Percentiles rank a stretch among this genome's conserved stretches.
These are phyloP conservation scores for Epichloe aotearoae DNA, from an alignment of 2,329 filamentous ascomycete species.

Conservation along the genomic window DNA sequence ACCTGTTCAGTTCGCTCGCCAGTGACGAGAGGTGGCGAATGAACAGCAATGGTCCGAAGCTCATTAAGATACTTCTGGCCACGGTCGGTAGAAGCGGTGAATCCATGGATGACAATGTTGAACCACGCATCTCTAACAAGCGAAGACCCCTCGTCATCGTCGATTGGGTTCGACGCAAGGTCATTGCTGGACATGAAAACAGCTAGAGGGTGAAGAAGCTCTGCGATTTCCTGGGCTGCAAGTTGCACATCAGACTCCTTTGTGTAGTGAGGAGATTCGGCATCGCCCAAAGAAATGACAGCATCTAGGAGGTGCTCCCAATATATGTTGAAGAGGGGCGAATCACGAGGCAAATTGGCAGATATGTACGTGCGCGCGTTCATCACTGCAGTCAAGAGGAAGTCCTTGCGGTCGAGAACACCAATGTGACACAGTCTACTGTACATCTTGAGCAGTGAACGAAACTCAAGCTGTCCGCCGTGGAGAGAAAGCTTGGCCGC, in stretches of 20 bases:
- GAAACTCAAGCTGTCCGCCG: slow-evolving; percentile 71
- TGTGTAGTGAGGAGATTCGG: slow-evolving; percentile 58
- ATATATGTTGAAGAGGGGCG: slow-evolving; percentile 71
- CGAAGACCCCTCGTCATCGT: slow-evolving; percentile 56
- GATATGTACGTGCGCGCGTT: slow-evolving; percentile 73
- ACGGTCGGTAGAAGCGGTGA: slow-evolving; percentile 60
- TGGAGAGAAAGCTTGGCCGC: slow-evolving; percentile 64
- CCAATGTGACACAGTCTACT: slow-evolving; percentile 62
- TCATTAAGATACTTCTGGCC: slow-evolving; percentile 63
- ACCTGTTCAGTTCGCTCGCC: slow-evolving; percentile 81
- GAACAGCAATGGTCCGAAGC: slow-evolving; percentile 69
- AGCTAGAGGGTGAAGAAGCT: slow-evolving; percentile 78
- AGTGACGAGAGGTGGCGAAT: slow-evolving; percentile 76
- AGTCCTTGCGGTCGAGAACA: slow-evolving; percentile 52
- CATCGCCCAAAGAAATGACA: slow-evolving; percentile 82
- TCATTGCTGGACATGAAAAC: slow-evolving; percentile 61
- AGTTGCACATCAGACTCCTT: slow-evolving; percentile 69
- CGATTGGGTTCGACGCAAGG: slow-evolving; percentile 32
- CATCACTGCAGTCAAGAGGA: slow-evolving; percentile 59
- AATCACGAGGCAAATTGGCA: slow-evolving; percentile 50
- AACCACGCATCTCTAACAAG: slow-evolving; percentile 92
- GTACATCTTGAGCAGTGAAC: slow-evolving; percentile 74
- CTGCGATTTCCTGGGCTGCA: slow-evolving; percentile 74
- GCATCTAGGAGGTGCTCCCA: slow-evolving; percentile 71
- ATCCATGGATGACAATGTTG: slow-evolving; percentile 91